Conservation (phyloP, 108 stramenopile genomes). For the Hondaea fermentalgiana region DNA sequence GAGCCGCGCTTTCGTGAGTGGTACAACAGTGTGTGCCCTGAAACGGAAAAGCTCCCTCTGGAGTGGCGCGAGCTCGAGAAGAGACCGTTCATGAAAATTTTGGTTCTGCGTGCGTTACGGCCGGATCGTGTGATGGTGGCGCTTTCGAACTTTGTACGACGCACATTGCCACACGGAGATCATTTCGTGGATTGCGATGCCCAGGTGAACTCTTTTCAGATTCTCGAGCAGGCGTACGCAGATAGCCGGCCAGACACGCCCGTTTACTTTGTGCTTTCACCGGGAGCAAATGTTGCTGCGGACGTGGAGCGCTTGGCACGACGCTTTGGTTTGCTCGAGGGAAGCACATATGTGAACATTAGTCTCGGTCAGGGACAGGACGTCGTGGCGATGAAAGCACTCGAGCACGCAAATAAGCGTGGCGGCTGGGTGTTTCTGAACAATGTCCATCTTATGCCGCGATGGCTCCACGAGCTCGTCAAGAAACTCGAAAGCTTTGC, state of each 20-base stretch:
- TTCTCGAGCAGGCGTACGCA: constrained; percentile 32
- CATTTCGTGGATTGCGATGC: constrained; percentile 29
- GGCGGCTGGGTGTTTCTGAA: constrained; percentile 58
- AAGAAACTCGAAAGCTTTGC: constrained; percentile 37
- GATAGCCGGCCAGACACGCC: constrained; percentile 42
- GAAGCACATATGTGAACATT: constrained; percentile 39
- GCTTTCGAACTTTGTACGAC: constrained; percentile 14
- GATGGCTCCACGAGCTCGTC: constrained; percentile 47
- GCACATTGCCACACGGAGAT: constrained; percentile 26
- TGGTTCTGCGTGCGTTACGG: constrained; percentile 43
- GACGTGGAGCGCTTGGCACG: constrained; percentile 36
- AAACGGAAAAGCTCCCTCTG: constrained; percentile 40
- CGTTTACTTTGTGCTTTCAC: constrained; percentile 54
- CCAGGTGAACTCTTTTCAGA: constrained; percentile 28
- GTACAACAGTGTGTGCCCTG: constrained; percentile 33
- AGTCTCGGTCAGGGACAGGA: constrained; percentile 62
- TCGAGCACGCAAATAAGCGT: constrained; percentile 27
- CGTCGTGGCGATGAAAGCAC: constrained; percentile 31
- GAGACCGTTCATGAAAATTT: constrained; percentile 22
- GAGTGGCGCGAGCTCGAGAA: constrained; percentile 40
- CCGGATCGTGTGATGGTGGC: constrained; percentile 49
- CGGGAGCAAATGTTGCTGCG: constrained; percentile 41
- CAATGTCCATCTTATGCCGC: constrained; percentile 59
- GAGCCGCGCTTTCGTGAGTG: constrained; percentile 39
- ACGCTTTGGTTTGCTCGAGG: constrained; percentile 19